Base-by-base conservation (phyloP, 805 yeast genomes). In the Starmerella sp. region DNA sequence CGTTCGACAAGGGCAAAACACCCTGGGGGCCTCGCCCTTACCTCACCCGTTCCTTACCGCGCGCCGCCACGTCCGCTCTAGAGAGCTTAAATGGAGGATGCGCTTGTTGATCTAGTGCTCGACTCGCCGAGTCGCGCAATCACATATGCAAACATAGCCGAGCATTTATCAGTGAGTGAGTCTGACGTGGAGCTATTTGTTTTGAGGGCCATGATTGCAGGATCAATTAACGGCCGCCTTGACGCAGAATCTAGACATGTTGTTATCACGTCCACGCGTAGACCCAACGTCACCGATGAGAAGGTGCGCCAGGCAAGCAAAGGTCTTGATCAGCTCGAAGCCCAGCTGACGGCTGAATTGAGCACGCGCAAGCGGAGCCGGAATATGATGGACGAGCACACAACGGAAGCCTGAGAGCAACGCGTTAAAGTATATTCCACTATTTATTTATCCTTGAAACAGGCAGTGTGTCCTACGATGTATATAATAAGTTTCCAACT, bases 151-250 rank as follows among this genome's bases (percentile, higher is more conserved):
- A 52, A 51, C 5, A 52, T 62, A 14, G 51, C 59, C 8, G 41
- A 14, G 31, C 35, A 17, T 22, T 58, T 65, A 30, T 58, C 51
- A 2, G 38, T 62, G 5, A 52, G 44, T 1, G 38, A 8, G 37
- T 32, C 29, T 8, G 57, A 57, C 13, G 54, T 67, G 13, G 69
- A 63, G 51, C 48, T 50, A 22, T 54, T 57, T 36, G 58, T 65
- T 11, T 44, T 66, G 30, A 57, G 58, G 3, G 55, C 63, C 32
- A 59, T 66, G 9, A 61, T 60, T 51, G 51, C 43, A 14, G 67
- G 67, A 0, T 57, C 56, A 17, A 38, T 65, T 11, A 35, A 22
- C 17, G 69, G 68, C 28, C 35, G 47, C 37, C 43, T 65, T 32
- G 66, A 67, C 54, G 60, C 65, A n/a, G 57, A 55, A 54, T 34